phyloP scores from a whole-genome alignment of 116 monocot species.

The Phalaenopsis hybrid region DNA sequence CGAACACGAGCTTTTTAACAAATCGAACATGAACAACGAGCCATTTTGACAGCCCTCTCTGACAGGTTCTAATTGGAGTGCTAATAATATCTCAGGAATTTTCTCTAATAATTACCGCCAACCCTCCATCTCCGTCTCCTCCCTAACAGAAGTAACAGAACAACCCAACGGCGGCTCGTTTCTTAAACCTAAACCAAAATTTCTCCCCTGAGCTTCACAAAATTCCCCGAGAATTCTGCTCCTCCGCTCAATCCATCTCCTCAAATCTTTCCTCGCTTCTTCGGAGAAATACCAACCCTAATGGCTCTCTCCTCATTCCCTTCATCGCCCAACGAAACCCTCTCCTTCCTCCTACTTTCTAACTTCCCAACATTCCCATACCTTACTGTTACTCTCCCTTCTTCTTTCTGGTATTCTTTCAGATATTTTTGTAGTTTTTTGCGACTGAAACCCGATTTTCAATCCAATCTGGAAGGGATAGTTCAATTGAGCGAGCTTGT shows the following conservation, averaged over 20 bases:
- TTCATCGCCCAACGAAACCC: neutral
- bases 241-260: neutral
- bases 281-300: neutral
- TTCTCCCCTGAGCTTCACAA: neutral
- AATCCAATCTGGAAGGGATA: neutral
- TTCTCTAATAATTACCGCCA: no score
- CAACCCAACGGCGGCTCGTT: no score
- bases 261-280: neutral
- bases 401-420: neutral
- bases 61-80: no score
- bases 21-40: no score
- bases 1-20: no score
- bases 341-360: neutral
- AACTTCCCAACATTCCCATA: neutral
- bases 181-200: no score
- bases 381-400: neutral
- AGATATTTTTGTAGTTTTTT: neutral
- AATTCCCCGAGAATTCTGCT: neutral
- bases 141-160: no score
- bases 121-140: no score
- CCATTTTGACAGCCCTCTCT: no score
- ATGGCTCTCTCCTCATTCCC: conserved; percentile 3
- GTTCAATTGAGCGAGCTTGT: neutral
- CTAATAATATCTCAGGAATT: no score
- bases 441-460: neutral